Percentiles rank a stretch among this genome's conserved stretches.
These are phyloP conservation scores for Nelumbo lutea DNA, from an alignment of 164 flowering plant genomes.

Conservation along the genomic window DNA sequence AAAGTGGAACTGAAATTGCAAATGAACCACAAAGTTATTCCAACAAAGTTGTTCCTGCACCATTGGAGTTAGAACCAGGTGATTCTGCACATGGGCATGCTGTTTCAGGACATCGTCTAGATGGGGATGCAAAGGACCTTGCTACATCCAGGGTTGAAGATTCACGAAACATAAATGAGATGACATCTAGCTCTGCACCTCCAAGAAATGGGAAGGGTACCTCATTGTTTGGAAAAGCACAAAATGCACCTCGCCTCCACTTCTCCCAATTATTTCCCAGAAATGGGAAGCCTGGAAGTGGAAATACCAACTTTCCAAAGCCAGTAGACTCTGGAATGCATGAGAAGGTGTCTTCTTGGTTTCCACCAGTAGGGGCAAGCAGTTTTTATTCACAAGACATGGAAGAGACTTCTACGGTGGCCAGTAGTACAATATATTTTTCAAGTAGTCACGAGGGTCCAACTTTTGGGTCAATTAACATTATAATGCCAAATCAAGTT, in stretches of 20 bases:
- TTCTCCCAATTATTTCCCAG: background rate
- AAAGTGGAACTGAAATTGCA: background rate
- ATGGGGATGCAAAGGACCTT: slow-evolving; percentile 39
- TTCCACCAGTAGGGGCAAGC: background rate
- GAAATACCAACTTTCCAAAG: background rate
- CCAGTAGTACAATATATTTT: background rate
- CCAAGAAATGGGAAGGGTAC: slow-evolving; percentile 8
- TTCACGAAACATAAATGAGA: slow-evolving; percentile 22
- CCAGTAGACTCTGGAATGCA: slow-evolving; percentile 1
- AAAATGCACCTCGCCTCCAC: background rate
- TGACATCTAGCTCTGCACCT: slow-evolving; percentile 5
- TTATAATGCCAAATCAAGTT: slow-evolving; percentile 1
- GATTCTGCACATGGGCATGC: slow-evolving; percentile 10
- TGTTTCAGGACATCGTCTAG: slow-evolving; percentile 25
- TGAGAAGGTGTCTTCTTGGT: slow-evolving; percentile 7
- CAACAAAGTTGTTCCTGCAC: background rate
- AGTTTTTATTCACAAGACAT: background rate
- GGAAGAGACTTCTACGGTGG: background rate
- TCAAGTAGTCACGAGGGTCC: slow-evolving; percentile 2
- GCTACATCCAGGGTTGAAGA: slow-evolving; percentile 25
- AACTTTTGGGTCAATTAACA: slow-evolving; percentile 3
- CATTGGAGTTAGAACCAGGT: slow-evolving; percentile 3
- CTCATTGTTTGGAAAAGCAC: background rate
- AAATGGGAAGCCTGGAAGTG: background rate
- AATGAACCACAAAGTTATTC: slow-evolving; percentile 5